Percentiles rank a stretch among this genome's conserved stretches.
phyloP scores from a whole-genome alignment of 1,284 basidiomycete genomes.

The Cerrena zonata region DNA sequence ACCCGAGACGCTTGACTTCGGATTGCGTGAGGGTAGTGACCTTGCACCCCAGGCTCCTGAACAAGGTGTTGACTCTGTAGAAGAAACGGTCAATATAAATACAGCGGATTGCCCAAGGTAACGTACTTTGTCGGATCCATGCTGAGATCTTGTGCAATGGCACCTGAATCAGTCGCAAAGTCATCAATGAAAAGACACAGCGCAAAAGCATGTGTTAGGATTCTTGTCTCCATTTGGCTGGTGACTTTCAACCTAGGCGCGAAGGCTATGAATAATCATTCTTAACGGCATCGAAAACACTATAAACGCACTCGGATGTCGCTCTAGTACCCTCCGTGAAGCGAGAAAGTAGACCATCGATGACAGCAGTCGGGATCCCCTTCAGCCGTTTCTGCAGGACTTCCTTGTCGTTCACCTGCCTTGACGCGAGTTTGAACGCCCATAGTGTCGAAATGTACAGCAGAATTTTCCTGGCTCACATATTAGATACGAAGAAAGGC shows the following conservation, averaged over 20 bases:
- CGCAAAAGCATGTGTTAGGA: slow-evolving; percentile 75
- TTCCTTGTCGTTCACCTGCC: slow-evolving; percentile 43
- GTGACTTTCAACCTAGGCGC: slow-evolving; percentile 58
- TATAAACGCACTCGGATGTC: slow-evolving; percentile 38
- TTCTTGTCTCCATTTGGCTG: slow-evolving; percentile 59
- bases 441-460: slow-evolving; percentile 77
- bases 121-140: slow-evolving; percentile 60
- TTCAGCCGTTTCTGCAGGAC: slow-evolving; percentile 51
- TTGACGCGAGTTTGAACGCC: slow-evolving; percentile 51
- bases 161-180: slow-evolving; percentile 62
- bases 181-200: slow-evolving; percentile 75
- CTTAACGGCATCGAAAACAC: not conserved
- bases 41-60: slow-evolving; percentile 65
- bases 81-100: not conserved
- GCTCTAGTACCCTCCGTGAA: slow-evolving; percentile 73
- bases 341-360: slow-evolving; percentile 71
- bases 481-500: not conserved
- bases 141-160: slow-evolving; percentile 69
- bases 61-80: slow-evolving; percentile 43
- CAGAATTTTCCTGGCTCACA: slow-evolving; percentile 58
- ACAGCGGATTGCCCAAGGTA: not conserved
- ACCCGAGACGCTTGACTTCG: slow-evolving; percentile 63
- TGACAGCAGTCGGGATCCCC: slow-evolving; percentile 54
- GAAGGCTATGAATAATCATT: not conserved
- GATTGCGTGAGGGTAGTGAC: slow-evolving; percentile 51